Evolutionary conservation across 768 basidiomycete genomes (phyloP), one percentile per base, ranked within the genome.

Genomic region (Tylopilus subfusipes): DNA sequence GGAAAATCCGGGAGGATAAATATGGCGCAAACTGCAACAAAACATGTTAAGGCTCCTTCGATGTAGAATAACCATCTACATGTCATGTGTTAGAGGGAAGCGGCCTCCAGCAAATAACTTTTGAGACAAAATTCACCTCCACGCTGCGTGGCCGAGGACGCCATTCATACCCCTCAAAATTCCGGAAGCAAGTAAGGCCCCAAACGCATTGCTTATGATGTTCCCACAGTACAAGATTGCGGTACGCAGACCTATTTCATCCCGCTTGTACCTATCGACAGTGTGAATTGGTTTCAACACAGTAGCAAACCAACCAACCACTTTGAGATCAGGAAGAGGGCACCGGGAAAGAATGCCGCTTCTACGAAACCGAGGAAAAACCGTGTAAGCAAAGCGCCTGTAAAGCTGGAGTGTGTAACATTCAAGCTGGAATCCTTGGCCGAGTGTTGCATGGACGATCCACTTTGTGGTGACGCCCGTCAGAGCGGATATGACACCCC

Each of bases 401-500:
- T 59, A 52, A 77, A 85, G 58, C 73, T 76, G 50, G 31, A 21
- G 12, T 25, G 40, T n/a, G 30, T 29, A 7, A 22, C 11, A 39
- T 27, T 43, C 49, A 54, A 29, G 40, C 36, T 31, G 16, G n/a
- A 29, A 16, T 18, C 21, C 36, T 52, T 25, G 34, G 22, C 19
- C 25, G 12, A 11, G 43, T 22, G 27, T 14, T 47, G 18, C 14
- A 11, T 39, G 48, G 29, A 40, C 12, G 38, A 54, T 60, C 5
- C 49, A 70, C 69, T 74, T 69, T 49, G 58, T 71, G 18, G 66
- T 65, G 19, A 72, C 46, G 2, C 67, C 68, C 29, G 80, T 84
- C 52, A 81, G 59, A 38, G 75, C 67, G 14, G 82, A 84, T 18
- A 83, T 77, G 29, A 72, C 70, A 3, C 88, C 90, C 87, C 87